Evolutionary conservation across 495 filamentous ascomycete species (phyloP).

Genomic region (Bathelium albidoporum): DNA sequence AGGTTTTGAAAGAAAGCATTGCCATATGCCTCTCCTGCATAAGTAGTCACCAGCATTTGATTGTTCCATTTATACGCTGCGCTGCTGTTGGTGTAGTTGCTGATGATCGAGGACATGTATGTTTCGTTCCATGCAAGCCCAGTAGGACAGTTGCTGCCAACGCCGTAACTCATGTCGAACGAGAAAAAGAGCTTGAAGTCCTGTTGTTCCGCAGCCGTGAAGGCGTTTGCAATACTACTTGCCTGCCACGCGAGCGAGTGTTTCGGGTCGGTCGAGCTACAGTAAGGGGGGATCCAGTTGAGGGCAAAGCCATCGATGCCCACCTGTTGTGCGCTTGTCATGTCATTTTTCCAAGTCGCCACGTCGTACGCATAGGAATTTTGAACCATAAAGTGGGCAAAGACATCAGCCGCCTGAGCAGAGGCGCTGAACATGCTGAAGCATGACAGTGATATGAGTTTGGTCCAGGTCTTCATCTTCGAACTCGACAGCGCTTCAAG

Average conservation of each 20-base stretch:
- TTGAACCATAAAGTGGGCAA: conserved; percentile 23
- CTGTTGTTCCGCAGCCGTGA: conserved; percentile 15
- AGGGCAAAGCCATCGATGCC: conserved; percentile 21
- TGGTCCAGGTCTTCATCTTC: neutral
- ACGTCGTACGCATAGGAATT: conserved; percentile 17
- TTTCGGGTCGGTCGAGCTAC: neutral
- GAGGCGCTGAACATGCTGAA: neutral
- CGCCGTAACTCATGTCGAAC: conserved; percentile 18
- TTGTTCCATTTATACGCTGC: conserved; percentile 19
- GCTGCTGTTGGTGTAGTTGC: conserved; percentile 12
- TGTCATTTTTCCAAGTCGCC: conserved; percentile 17
- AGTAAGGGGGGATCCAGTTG: conserved; percentile 20
- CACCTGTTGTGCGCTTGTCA: conserved; percentile 14
- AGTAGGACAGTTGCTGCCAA: conserved; percentile 8
- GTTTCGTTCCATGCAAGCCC: conserved; percentile 17
- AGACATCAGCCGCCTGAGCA: conserved; percentile 9
- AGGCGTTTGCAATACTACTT: conserved; percentile 14
- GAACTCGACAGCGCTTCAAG: neutral
- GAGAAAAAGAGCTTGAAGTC: conserved; percentile 19
- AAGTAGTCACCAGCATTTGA: conserved; percentile 23
- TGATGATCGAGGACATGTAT: conserved; percentile 18
- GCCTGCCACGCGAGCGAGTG: conserved; percentile 8
- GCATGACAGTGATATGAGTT: neutral
- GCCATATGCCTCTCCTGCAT: conserved; percentile 20
- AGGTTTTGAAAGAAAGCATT: conserved; percentile 20